phyloP scores from a whole-genome alignment of 164 flowering plant genomes.

The Umbellularia californica region DNA sequence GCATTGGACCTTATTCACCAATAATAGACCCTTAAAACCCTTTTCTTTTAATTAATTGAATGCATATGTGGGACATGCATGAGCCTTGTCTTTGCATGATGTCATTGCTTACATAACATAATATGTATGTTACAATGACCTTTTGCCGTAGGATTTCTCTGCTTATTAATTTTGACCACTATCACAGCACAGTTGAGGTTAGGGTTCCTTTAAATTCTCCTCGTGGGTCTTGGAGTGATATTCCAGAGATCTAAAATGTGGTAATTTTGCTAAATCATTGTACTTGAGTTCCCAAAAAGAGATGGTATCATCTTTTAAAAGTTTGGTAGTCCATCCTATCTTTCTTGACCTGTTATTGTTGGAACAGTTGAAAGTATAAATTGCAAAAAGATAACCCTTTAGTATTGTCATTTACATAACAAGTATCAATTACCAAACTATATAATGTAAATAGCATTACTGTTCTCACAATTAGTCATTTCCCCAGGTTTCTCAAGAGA shows the following conservation, averaged over 20 bases:
- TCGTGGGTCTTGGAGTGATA: background rate
- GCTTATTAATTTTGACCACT: background rate
- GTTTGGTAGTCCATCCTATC: background rate
- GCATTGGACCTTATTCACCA: constrained; percentile 1
- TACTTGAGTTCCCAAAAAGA: background rate
- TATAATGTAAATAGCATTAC: too few species aligned
- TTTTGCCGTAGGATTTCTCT: background rate
- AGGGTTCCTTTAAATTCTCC: background rate
- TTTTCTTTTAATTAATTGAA: background rate
- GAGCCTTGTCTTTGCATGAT: background rate
- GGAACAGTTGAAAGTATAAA: background rate
- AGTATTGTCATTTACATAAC: background rate
- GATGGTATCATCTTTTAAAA: background rate
- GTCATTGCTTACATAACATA: constrained; percentile 10
- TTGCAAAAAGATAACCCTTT: too few species aligned
- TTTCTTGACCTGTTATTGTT: background rate
- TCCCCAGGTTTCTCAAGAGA: too few species aligned
- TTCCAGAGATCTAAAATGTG: background rate
- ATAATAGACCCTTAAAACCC: background rate
- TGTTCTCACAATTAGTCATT: too few species aligned
- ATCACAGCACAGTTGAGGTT: background rate
- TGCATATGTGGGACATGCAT: background rate
- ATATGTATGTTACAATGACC: background rate
- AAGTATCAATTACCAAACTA: background rate
- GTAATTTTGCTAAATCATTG: background rate